Base-by-base conservation (phyloP, 371 early-diverging fungal species). In the Coemansia sp. region DNA sequence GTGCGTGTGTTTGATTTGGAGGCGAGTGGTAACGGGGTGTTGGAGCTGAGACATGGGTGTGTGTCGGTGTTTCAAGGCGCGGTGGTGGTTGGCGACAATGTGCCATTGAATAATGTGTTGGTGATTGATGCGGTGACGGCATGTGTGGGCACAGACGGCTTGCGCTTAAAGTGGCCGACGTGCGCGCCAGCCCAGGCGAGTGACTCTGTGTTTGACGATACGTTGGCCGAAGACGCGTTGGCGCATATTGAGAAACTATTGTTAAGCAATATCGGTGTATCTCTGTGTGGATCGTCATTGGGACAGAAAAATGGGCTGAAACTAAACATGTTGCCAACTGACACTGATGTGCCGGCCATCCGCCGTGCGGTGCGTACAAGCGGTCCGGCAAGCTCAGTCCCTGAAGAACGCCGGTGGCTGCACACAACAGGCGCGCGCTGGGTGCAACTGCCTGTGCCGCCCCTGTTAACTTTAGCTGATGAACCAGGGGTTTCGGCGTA, bases 401-500 rank as follows among this genome's bases (percentile, higher is more conserved):
- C 76, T 1, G 11, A 5, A 16, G 48, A 64, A 26, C 62, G 56
- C 24, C 26, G 54, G 8, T 75, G 76, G 76, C 65, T 71, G 10
- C 31, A 24, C 11, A 14, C 50, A 5, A 18, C 3, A 5, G 39
- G n/a, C 10, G 18, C 40, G 21, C 50, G 52, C 26, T 74, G 75
- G 75, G 24, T 64, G 16, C 31, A 55, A 26, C 51, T 74, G 45
- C 57, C 67, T 0, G 6, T 24, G 54, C 67, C 74, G 22, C 71
- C 71, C 8, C n/a, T 75, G 16, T 13, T 31, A 1, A 22, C 22
- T 22, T 1, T 22, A 1, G 1, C 1, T 22, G 42, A n/a, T 0
- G 75, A 66, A 27, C 72, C 75, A 1, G 59, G 31, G 54, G 61
- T 67, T 47, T 63, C 72, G 22, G 65, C 53, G 21, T 76, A 76